A percentile compares a stretch with the other conserved stretches of the same genome.
Evolutionary conservation across 2,329 filamentous ascomycete genomes (phyloP).

Genomic region (Geosmithia putterillii): DNA sequence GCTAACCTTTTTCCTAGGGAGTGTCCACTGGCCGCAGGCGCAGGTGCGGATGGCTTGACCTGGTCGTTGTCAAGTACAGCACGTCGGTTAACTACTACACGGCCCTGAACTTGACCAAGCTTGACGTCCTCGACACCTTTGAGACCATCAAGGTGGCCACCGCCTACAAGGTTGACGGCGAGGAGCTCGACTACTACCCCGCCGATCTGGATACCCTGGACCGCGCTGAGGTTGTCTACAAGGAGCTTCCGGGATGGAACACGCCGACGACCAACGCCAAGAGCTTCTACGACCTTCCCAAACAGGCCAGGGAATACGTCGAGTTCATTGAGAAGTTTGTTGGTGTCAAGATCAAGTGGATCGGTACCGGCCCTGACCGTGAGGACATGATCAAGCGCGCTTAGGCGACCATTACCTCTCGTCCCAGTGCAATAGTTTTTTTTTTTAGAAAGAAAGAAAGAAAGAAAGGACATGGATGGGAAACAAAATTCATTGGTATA

Average conservation of each 20-base stretch:
- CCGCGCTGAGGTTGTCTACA: constrained; percentile 27
- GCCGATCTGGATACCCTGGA: constrained; percentile 18
- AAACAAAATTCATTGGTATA: too few relatives aligned
- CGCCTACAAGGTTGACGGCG: constrained; percentile 41
- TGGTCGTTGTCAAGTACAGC: constrained; percentile 32
- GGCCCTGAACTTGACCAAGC: constrained; percentile 43
- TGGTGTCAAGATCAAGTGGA: constrained; percentile 33
- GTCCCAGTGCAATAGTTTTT: too few relatives aligned
- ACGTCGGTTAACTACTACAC: constrained; percentile 50
- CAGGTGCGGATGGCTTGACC: constrained; percentile 46
- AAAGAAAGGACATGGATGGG: too few relatives aligned
- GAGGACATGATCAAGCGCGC: constrained; percentile 5
- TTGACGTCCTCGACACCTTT: constrained; percentile 56
- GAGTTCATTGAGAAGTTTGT: constrained; percentile 55
- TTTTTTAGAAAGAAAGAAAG: not conserved
- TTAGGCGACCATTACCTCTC: too few relatives aligned
- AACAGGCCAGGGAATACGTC: constrained; percentile 52
- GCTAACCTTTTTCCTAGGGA: constrained; percentile 11
- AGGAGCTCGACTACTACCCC: constrained; percentile 45
- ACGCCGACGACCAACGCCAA: constrained; percentile 46
- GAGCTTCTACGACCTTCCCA: constrained; percentile 50
- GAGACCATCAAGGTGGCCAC: constrained; percentile 62
- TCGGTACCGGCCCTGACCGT: constrained; percentile 8
- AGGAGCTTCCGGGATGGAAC: constrained; percentile 59
- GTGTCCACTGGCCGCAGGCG: constrained; percentile 46